These are phyloP conservation scores for Acanthamoeba sp. DNA, from an alignment of 208 protist species.

Conservation along the genomic window DNA sequence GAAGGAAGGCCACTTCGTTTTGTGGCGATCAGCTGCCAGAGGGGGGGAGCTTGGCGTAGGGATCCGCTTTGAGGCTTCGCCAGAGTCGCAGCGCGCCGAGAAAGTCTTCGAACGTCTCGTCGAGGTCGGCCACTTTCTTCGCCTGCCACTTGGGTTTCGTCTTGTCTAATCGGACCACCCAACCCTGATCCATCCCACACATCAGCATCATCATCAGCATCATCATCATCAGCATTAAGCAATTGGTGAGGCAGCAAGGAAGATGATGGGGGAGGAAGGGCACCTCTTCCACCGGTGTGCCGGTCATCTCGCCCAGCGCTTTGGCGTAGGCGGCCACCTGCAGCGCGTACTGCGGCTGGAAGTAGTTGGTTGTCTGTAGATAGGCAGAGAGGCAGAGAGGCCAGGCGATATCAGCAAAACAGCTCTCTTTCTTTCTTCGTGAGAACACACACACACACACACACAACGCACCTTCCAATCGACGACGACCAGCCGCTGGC, in stretches of 20 bases:
- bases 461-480: conserved; percentile 78
- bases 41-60: background rate
- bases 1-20: too few species aligned
- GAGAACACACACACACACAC: background rate
- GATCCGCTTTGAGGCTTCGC: conserved; percentile 48
- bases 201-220: background rate
- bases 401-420: background rate
- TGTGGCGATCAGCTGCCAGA: too few species aligned
- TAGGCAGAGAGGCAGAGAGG: background rate
- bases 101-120: conserved; percentile 72
- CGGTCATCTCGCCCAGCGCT: conserved; percentile 77
- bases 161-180: conserved; percentile 79
- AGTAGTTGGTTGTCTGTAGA: background rate
- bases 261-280: background rate
- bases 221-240: background rate
- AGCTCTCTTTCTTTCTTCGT: too few species aligned
- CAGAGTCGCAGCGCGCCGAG: conserved; percentile 69
- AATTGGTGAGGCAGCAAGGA: background rate
- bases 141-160: background rate
- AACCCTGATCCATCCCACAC: conserved; percentile 47
- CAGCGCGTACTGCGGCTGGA: conserved; percentile 70
- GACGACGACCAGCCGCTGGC: conserved; percentile 36
- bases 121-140: conserved; percentile 61
- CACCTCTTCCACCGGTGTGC: conserved; percentile 66
- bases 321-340: conserved; percentile 81